Evolutionary conservation across 164 flowering plant genomes (phyloP).

Genomic region (Echeveria elegans): DNA sequence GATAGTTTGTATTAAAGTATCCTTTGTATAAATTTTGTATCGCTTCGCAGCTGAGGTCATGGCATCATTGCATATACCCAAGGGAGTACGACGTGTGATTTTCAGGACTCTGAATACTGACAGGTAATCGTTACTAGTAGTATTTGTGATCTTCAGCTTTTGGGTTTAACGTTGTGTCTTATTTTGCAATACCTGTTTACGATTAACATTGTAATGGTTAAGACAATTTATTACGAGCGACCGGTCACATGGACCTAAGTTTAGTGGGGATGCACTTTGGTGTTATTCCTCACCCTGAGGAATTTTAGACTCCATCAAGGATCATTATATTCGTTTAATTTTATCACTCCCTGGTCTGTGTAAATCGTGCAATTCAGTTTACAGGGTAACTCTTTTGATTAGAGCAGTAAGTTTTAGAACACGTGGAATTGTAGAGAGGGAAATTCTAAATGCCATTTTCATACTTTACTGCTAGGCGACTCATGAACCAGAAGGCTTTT

Average conservation of each 20-base stretch:
- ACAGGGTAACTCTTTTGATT: too few relatives aligned
- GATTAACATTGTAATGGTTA: too few relatives aligned
- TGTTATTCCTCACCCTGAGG: background rate
- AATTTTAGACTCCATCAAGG: background rate
- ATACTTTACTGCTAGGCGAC: constrained; percentile 33
- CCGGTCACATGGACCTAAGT: background rate
- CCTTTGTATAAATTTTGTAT: background rate
- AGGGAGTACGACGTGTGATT: constrained; percentile 64
- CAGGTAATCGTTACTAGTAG: constrained; percentile 37
- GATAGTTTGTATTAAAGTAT: background rate
- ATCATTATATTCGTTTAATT: too few relatives aligned
- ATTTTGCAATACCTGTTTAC: too few relatives aligned
- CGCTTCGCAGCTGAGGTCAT: constrained; percentile 49
- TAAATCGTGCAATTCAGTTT: background rate
- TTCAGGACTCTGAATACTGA: constrained; percentile 82
- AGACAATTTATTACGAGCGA: background rate
- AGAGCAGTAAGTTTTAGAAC: background rate
- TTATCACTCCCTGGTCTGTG: background rate
- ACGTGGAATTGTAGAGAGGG: background rate
- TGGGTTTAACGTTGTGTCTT: background rate
- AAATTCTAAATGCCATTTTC: background rate
- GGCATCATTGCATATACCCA: constrained; percentile 66
- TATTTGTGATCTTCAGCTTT: background rate
- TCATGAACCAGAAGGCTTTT: constrained; percentile 70
- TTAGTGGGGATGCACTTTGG: background rate